Conservation (phyloP, 306 rosid genomes). For the Carpinus viminea region DNA sequence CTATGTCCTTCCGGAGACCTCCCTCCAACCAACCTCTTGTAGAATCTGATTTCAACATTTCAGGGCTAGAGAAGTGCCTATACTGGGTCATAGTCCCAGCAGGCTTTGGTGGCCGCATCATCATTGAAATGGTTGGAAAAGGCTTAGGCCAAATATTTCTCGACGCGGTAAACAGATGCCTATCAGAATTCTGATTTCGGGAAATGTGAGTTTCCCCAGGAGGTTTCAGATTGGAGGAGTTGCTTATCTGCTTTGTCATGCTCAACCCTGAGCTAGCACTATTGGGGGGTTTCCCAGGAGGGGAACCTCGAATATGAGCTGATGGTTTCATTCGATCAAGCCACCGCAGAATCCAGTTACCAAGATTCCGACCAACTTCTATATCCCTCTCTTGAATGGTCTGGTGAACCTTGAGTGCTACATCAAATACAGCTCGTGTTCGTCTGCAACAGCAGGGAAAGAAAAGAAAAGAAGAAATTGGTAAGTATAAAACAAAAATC, state of each 20-base stretch:
- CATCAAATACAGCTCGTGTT: constrained; percentile 68
- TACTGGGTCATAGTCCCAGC: constrained; percentile 55
- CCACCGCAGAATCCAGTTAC: constrained; percentile 71
- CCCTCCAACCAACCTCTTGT: constrained; percentile 41
- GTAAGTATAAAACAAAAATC: not conserved
- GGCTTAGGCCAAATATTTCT: constrained; percentile 39
- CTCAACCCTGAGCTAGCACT: constrained; percentile 35
- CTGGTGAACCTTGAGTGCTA: constrained; percentile 64
- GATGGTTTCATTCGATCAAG: constrained; percentile 83
- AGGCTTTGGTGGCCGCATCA: constrained; percentile 56
- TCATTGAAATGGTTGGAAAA: constrained; percentile 56
- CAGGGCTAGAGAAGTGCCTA: constrained; percentile 48
- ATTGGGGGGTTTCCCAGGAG: constrained; percentile 16
- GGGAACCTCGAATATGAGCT: constrained; percentile 66
- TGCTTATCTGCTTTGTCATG: constrained; percentile 33
- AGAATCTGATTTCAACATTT: constrained; percentile 31
- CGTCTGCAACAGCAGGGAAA: constrained; percentile 48
- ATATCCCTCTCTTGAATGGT: constrained; percentile 82
- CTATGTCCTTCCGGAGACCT: constrained; percentile 66
- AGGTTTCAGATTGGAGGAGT: constrained; percentile 45
- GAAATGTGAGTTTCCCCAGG: constrained; percentile 34
- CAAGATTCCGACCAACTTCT: constrained; percentile 81
- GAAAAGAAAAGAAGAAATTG: not conserved
- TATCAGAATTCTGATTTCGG: constrained; percentile 48
- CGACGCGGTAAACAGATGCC: constrained; percentile 59